phyloP scores from a whole-genome alignment of 495 filamentous ascomycete species.

The Trichoderma erinaceum region DNA sequence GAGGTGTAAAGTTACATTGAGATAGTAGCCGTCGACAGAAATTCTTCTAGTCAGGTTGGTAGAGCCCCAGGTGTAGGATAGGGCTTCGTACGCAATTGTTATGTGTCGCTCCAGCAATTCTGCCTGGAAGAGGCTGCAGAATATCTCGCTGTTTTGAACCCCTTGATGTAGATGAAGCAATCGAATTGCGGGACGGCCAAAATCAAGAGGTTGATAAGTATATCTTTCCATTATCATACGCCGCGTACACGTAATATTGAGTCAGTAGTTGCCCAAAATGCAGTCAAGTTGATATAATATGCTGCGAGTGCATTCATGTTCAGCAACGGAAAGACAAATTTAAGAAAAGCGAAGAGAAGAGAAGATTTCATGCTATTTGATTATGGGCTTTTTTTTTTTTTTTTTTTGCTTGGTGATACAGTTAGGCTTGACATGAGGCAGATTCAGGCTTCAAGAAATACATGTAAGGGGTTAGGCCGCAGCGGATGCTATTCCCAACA shows the following conservation, averaged over 20 bases:
- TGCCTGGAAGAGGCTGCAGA: not conserved
- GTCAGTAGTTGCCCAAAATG: not conserved
- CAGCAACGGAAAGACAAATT: too few species aligned
- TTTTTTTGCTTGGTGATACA: too few species aligned
- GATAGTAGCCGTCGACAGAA: not conserved
- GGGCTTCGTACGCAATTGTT: not conserved
- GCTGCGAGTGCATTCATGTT: too few species aligned
- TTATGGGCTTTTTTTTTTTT: too few species aligned
- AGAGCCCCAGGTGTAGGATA: slow-evolving; percentile 7
- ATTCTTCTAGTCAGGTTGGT: not conserved
- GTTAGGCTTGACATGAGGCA: too few species aligned
- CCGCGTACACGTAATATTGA: not conserved
- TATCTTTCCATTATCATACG: slow-evolving; percentile 23
- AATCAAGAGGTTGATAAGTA: not conserved
- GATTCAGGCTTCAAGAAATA: too few species aligned
- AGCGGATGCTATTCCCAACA: too few species aligned
- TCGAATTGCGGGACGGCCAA: not conserved
- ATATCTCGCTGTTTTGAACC: not conserved
- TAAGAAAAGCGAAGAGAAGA: too few species aligned
- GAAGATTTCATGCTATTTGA: too few species aligned
- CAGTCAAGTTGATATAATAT: not conserved
- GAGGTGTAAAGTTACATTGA: not conserved
- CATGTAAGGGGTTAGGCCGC: too few species aligned
- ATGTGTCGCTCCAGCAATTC: not conserved
- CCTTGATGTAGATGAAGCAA: not conserved